A percentile compares a stretch with the other conserved stretches of the same genome.
Evolutionary conservation across 148 eudicot species (phyloP).

Genomic region (Simmondsia chinensis): DNA sequence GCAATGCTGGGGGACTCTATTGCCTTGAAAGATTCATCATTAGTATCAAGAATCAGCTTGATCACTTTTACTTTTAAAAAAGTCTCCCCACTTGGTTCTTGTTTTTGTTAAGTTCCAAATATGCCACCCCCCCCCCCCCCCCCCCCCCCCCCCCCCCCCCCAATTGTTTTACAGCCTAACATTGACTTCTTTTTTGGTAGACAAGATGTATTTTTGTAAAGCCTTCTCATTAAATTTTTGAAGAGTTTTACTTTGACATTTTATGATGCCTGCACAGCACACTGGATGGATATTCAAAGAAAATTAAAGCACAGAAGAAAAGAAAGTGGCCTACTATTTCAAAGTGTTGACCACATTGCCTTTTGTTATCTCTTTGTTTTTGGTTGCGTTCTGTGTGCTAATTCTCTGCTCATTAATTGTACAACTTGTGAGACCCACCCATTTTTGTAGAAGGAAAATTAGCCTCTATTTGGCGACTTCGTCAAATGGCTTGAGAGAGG

Average conservation of each 20-base stretch:
- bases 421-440: too few species aligned
- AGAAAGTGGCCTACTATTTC: too few species aligned
- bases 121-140: constrained; percentile 11
- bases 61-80: constrained; percentile 17
- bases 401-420: too few species aligned
- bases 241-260: constrained; percentile 19
- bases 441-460: too few species aligned
- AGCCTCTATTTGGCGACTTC: too few species aligned
- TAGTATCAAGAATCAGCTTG: constrained; percentile 13
- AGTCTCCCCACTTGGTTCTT: constrained; percentile 7
- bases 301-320: too few species aligned
- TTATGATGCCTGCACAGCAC: constrained; percentile 5
- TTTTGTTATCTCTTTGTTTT: too few species aligned
- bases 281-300: too few species aligned
- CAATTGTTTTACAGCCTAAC: constrained; percentile 29
- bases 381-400: too few species aligned
- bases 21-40: constrained; percentile 29
- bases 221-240: constrained; percentile 12
- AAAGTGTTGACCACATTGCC: too few species aligned
- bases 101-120: constrained; percentile 5
- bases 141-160: too few species aligned
- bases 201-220: not conserved
- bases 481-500: too few species aligned
- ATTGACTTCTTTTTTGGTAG: constrained; percentile 13
- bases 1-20: constrained; percentile 1